Evolutionary conservation across 306 rosid genomes (phyloP).

Genomic region (Trifolium dubium): DNA sequence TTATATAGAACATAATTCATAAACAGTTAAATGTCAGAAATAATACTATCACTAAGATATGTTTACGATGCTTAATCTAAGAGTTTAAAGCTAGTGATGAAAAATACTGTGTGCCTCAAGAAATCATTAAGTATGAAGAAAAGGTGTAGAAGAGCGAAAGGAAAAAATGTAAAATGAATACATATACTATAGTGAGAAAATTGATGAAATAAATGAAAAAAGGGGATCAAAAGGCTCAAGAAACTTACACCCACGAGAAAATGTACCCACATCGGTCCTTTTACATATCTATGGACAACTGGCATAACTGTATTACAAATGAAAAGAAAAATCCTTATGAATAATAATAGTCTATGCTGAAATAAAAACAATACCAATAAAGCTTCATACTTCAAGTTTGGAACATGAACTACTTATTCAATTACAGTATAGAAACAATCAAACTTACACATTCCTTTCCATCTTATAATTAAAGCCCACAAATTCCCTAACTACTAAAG

Average conservation of each 20-base stretch:
- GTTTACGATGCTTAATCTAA: conserved; percentile 28
- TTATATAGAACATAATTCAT: conserved; percentile 12
- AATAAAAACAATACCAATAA: not conserved
- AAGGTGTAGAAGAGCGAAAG: conserved; percentile 10
- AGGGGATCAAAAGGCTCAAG: conserved; percentile 29
- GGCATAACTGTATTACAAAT: conserved; percentile 82
- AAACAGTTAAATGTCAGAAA: conserved; percentile 13
- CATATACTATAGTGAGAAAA: not conserved
- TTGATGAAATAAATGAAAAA: not conserved
- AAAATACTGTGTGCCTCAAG: not conserved
- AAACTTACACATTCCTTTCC: conserved; percentile 5
- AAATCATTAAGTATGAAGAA: conserved; percentile 10
- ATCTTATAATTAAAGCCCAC: conserved; percentile 4
- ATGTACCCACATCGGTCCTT: conserved; percentile 98
- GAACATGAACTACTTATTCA: conserved; percentile 2
- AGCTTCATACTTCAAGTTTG: conserved; percentile 32
- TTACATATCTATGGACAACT: conserved; percentile 58
- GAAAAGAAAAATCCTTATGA: conserved; percentile 11
- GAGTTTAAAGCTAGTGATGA: conserved; percentile 12
- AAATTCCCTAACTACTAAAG: not conserved
- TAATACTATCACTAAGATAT: not conserved
- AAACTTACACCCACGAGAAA: conserved; percentile 85
- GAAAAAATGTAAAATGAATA: conserved; percentile 8
- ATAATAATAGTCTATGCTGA: conserved; percentile 6
- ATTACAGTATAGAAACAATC: conserved; percentile 19